Conservation (phyloP, 2,329 filamentous ascomycete species). For the Penicillium crustosum region DNA sequence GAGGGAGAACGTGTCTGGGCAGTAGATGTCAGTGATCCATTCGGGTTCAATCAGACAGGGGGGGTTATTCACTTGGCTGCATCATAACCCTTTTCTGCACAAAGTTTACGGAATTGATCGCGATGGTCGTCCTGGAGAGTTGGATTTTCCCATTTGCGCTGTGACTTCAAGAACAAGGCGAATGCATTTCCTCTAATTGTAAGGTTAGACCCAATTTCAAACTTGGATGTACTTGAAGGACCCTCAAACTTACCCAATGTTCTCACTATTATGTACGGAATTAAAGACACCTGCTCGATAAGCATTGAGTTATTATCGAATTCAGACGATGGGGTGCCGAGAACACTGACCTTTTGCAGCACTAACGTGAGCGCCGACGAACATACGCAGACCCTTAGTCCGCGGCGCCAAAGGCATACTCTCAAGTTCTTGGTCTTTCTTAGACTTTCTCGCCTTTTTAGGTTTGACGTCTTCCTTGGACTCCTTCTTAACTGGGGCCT, state of each 20-base stretch:
- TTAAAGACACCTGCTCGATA: slow-evolving; percentile 74
- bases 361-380: slow-evolving; percentile 90
- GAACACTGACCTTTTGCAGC: slow-evolving; percentile 70
- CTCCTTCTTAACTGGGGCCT: slow-evolving; percentile 19
- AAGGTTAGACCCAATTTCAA: not conserved
- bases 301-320: slow-evolving; percentile 14
- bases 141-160: slow-evolving; percentile 90
- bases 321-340: not conserved
- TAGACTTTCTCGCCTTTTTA: slow-evolving; percentile 56
- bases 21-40: slow-evolving; percentile 13
- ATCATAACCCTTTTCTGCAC: slow-evolving; percentile 69
- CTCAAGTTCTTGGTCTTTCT: slow-evolving; percentile 55
- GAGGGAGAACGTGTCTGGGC: slow-evolving; percentile 72
- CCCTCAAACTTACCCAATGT: slow-evolving; percentile 60
- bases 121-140: slow-evolving; percentile 67
- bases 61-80: slow-evolving; percentile 51
- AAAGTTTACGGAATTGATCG: slow-evolving; percentile 67
- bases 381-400: slow-evolving; percentile 72
- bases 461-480: slow-evolving; percentile 31
- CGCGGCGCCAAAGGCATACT: slow-evolving; percentile 66
- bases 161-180: slow-evolving; percentile 92
- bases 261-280: slow-evolving; percentile 70
- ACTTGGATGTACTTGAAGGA: not conserved
- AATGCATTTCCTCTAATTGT: slow-evolving; percentile 77
- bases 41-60: not conserved